Conservation (phyloP, 2,329 filamentous ascomycete genomes). For the Ophiostoma australiae region DNA sequence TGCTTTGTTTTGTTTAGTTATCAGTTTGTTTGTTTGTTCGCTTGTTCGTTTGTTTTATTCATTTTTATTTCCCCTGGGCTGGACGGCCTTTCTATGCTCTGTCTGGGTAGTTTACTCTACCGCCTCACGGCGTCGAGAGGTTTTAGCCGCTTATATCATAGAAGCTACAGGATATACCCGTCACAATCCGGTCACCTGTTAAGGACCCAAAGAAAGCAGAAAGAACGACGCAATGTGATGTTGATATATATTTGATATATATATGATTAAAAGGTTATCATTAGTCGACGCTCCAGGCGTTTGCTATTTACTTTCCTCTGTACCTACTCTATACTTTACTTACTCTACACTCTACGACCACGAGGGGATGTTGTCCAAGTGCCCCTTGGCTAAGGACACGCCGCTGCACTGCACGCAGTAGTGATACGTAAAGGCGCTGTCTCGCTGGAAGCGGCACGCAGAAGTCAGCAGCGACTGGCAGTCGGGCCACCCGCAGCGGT, state of each 20-base stretch:
- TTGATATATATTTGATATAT: no score
- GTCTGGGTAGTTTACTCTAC: not conserved
- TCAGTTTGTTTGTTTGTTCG: not conserved
- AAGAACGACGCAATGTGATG: not conserved
- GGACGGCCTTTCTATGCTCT: not conserved
- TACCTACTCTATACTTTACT: not conserved
- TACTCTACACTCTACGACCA: not conserved
- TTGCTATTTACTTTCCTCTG: not conserved
- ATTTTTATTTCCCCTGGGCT: not conserved
- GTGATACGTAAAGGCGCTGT: not conserved
- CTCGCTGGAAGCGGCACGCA: not conserved
- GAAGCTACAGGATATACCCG: no score
- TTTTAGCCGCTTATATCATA: no score
- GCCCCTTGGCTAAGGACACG: not conserved
- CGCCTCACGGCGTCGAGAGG: no score
- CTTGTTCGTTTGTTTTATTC: no score
- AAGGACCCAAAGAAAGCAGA: not conserved
- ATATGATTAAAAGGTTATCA: not conserved
- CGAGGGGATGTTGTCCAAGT: not conserved
- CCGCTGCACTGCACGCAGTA: slow-evolving; percentile 6
- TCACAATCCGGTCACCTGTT: not conserved
- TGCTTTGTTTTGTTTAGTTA: not conserved
- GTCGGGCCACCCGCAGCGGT: slow-evolving; percentile 26
- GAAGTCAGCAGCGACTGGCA: slow-evolving; percentile 19
- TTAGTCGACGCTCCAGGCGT: slow-evolving; percentile 9